Percentiles rank a stretch among this genome's conserved stretches.
These are phyloP conservation scores for Eucalyptus virginea DNA, from an alignment of 345 rosid species.

Conservation along the genomic window DNA sequence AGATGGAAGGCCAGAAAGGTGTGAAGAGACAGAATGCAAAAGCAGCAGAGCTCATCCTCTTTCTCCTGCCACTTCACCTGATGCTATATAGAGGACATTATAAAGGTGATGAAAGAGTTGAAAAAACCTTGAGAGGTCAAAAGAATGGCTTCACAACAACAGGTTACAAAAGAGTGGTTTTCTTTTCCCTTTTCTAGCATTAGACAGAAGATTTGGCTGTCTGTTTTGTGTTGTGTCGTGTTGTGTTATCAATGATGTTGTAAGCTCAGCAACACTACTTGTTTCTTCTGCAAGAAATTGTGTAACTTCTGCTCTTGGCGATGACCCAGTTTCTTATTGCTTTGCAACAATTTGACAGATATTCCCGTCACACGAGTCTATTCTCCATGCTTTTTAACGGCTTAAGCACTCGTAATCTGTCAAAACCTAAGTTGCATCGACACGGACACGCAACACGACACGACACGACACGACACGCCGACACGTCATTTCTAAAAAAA, in stretches of 20 bases:
- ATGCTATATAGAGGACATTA: background rate
- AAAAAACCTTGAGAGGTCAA: conserved; percentile 12
- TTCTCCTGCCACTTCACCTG: conserved; percentile 37
- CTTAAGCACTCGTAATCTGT: background rate
- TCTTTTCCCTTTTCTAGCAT: background rate
- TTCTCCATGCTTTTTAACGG: background rate
- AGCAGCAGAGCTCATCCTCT: conserved; percentile 90
- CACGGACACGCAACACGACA: too few species aligned
- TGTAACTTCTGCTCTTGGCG: background rate
- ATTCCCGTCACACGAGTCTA: background rate
- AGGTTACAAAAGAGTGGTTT: background rate
- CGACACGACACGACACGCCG: too few species aligned
- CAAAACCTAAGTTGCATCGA: background rate
- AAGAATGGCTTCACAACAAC: conserved; percentile 6
- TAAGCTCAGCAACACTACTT: conserved; percentile 1
- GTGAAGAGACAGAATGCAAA: conserved; percentile 46
- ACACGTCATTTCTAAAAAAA: too few species aligned
- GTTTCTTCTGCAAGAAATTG: background rate
- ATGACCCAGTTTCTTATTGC: background rate
- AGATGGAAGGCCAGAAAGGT: conserved; percentile 44
- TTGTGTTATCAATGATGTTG: conserved; percentile 11
- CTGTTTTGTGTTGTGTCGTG: background rate
- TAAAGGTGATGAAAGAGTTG: conserved; percentile 3
- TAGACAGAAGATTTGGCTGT: background rate
- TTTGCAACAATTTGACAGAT: background rate